Evolutionary conservation across 805 yeast species (phyloP).

Genomic region (Tetrapisispora nanseiensis): DNA sequence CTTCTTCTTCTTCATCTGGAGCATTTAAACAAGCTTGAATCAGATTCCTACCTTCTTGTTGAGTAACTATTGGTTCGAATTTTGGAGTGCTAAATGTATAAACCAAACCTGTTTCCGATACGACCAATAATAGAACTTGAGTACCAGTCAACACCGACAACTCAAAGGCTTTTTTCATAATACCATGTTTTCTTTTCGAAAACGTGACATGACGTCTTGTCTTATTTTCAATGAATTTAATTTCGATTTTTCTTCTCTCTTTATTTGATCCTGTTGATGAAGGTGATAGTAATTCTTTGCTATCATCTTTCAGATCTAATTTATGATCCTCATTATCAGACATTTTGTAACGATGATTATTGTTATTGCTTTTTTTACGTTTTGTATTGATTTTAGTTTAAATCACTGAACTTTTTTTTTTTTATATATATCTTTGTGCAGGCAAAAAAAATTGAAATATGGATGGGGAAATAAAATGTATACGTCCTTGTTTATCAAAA

Average conservation of each 20-base stretch:
- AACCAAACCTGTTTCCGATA: constrained; percentile 96
- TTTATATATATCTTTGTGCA: too few relatives aligned
- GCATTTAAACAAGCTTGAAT: constrained; percentile 96
- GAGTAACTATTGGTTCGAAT: constrained; percentile 93
- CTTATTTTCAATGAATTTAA: constrained; percentile 94
- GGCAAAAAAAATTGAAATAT: too few relatives aligned
- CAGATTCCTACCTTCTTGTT: constrained; percentile 92
- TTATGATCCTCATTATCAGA: constrained; percentile 1
- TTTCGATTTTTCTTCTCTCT: constrained; percentile 86
- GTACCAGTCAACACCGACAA: constrained; percentile 94
- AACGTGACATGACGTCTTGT: constrained; percentile 96
- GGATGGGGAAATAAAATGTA: too few relatives aligned
- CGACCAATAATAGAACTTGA: constrained; percentile 88
- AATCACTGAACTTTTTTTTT: too few relatives aligned
- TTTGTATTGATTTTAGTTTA: too few relatives aligned
- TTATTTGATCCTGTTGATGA: constrained; percentile 18
- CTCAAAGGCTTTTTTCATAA: constrained; percentile 99
- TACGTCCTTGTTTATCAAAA: too few relatives aligned
- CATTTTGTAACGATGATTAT: too few relatives aligned
- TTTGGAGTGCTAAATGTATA: constrained; percentile 99
- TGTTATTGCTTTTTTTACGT: too few relatives aligned
- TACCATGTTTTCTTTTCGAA: constrained; percentile 96
- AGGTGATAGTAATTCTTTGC: not conserved
- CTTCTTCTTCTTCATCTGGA: constrained; percentile 75
- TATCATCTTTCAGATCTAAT: not conserved